Evolutionary conservation across 352 stramenopile genomes (phyloP).

Genomic region (Globisporangium heterothallicum): DNA sequence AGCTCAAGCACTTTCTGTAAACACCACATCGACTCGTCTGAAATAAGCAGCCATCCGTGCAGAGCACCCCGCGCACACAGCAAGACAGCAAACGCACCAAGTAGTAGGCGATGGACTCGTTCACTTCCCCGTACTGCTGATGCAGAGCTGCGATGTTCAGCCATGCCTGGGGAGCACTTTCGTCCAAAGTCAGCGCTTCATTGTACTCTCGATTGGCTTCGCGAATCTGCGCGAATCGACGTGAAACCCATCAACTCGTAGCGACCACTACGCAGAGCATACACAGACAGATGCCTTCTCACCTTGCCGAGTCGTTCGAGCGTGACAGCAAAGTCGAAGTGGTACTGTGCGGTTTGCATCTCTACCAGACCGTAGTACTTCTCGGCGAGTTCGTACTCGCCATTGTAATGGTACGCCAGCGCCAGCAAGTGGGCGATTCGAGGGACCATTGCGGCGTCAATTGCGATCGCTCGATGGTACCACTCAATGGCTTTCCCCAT

Average conservation of each 20-base stretch:
- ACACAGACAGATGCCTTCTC: neutral
- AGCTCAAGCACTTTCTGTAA: constrained; percentile 27
- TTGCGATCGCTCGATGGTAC: constrained; percentile 14
- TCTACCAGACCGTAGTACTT: constrained; percentile 19
- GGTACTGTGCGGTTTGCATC: constrained; percentile 22
- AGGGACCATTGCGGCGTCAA: constrained; percentile 8
- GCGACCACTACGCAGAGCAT: neutral
- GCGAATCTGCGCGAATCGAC: constrained; percentile 26
- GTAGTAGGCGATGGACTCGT: constrained; percentile 49
- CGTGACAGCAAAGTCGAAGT: constrained; percentile 52
- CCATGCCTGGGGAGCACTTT: constrained; percentile 27
- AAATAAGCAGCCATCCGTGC: too few species aligned
- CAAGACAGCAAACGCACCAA: constrained; percentile 10
- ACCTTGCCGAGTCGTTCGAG: constrained; percentile 44
- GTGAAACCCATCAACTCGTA: constrained; percentile 2
- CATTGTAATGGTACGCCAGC: constrained; percentile 30
- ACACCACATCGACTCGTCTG: constrained; percentile 4
- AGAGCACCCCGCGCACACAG: too few species aligned
- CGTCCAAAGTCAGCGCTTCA: constrained; percentile 26
- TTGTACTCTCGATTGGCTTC: constrained; percentile 41
- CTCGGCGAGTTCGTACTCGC: constrained; percentile 25
- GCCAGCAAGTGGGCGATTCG: constrained; percentile 23
- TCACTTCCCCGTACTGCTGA: constrained; percentile 48
- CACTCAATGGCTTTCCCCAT: constrained; percentile 8
- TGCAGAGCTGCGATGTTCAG: constrained; percentile 69